phyloP scores from a whole-genome alignment of 2,329 filamentous ascomycete genomes.

The Monilinia aucupariae region DNA sequence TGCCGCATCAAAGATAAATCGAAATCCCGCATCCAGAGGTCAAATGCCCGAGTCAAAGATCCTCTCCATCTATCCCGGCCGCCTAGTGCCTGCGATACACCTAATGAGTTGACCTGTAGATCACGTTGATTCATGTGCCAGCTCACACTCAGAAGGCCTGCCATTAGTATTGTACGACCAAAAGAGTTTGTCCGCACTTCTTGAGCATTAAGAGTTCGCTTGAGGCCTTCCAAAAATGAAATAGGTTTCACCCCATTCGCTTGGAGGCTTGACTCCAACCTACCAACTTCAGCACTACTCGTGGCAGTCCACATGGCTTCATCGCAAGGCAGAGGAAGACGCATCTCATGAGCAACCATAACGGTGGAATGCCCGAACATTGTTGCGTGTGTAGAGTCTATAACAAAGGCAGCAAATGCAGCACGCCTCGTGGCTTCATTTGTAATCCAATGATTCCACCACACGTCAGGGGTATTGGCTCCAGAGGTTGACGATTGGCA shows the following conservation, averaged over 20 bases:
- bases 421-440: conserved; percentile 85
- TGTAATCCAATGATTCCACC: conserved; percentile 95
- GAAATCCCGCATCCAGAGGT: conserved; percentile 89
- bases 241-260: conserved; percentile 78
- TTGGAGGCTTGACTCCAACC: conserved; percentile 73
- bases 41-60: conserved; percentile 79
- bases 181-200: conserved; percentile 88
- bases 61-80: conserved; percentile 88
- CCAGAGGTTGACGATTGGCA: conserved; percentile 58
- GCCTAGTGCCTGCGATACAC: conserved; percentile 71
- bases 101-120: conserved; percentile 82
- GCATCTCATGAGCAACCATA: conserved; percentile 95
- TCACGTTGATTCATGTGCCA: conserved; percentile 98
- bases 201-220: conserved; percentile 79
- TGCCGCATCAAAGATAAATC: conserved; percentile 67
- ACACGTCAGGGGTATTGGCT: conserved; percentile 72
- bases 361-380: conserved; percentile 98
- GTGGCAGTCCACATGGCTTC: conserved; percentile 89
- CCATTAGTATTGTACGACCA: conserved; percentile 88
- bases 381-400: conserved; percentile 92
- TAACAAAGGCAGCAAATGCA: conserved; percentile 89
- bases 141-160: conserved; percentile 83
- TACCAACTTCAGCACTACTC: conserved; percentile 77
- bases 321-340: conserved; percentile 84
- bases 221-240: conserved; percentile 85